These are phyloP conservation scores for Trametes coccinea DNA, from an alignment of 768 basidiomycete species.

Conservation along the genomic window DNA sequence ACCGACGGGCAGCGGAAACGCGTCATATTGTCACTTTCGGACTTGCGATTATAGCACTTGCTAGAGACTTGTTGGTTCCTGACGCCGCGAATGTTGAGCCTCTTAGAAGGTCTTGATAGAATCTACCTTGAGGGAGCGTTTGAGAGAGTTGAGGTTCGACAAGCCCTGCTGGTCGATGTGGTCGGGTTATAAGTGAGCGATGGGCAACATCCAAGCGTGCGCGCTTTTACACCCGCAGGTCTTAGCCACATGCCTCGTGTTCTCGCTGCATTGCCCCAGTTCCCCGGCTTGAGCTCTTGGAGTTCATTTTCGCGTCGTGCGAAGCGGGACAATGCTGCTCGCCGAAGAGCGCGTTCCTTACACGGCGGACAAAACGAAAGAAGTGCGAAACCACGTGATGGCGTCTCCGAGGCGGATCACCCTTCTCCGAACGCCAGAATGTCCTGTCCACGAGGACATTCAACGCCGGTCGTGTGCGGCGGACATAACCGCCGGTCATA, in stretches of 20 bases:
- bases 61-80: not conserved
- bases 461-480: too few species aligned
- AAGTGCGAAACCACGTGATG: slow-evolving; percentile 5
- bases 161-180: not conserved
- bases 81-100: slow-evolving; percentile 11
- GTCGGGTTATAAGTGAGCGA: not conserved
- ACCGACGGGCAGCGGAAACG: slow-evolving; percentile 17
- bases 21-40: slow-evolving; percentile 5
- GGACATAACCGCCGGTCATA: too few species aligned
- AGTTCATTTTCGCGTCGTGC: not conserved
- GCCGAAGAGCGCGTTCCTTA: slow-evolving; percentile 3
- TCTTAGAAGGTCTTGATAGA: slow-evolving; percentile 5
- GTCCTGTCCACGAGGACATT: too few species aligned
- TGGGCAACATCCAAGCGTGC: not conserved
- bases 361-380: slow-evolving; percentile 14
- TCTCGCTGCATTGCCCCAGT: not conserved
- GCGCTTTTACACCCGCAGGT: slow-evolving; percentile 1
- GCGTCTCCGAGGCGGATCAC: slow-evolving; percentile 3
- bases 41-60: not conserved
- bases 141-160: not conserved
- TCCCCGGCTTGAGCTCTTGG: not conserved
- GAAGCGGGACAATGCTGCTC: slow-evolving; percentile 5
- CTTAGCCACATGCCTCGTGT: slow-evolving; percentile 2
- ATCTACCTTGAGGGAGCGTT: slow-evolving; percentile 6
- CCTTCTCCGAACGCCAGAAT: too few species aligned